Evolutionary conservation across 1,284 basidiomycete species (phyloP), one percentile per base, ranked within the genome.

Genomic region (Tilletia walkeri): DNA sequence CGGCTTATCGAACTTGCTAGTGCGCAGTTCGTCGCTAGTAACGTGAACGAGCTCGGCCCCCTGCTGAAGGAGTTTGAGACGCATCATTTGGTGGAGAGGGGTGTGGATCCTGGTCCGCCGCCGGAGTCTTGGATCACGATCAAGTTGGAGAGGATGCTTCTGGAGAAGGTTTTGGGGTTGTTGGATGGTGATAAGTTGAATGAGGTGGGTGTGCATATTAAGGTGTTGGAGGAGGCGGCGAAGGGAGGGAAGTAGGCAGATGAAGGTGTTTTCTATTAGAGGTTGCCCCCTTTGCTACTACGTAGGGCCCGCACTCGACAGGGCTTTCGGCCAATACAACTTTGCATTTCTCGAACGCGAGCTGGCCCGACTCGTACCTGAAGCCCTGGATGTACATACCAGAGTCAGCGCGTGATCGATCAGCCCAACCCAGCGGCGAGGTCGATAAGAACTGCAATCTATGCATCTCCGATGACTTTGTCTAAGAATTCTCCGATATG

Each of bases 401-500:
- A 30, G 24, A 30, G 24, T 30, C 24, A 30, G 24, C 24, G 24
- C 24, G 24, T 2, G 1, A 30, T 30, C 24, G 24, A 30, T 30
- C 24, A 30, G 24, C 24, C 24, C 24, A 30, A 30, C 24, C 1
- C 24, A 30, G 24, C 24, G 24, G 24, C 2, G 24, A 30, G 24
- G 24, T 30, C 24, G 24, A 30, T 1, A 30, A 30, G 24, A 30
- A 30, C 24, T 30, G 24, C 24, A 30, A 30, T 30, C 24, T 30
- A 67, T 41, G 20, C 36, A 10, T 63, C 59, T 24, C 59, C 59
- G 7, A 80, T 72, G 67, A 75, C 72, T 63, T 72, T 74, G 47
- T 80, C 78, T 39, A 80, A 67, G 69, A 75, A 80, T 45, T 71
- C 53, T 6, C 75, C 78, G 2, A 80, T 67, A 66, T 80, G 73